phyloP scores from a whole-genome alignment of 495 filamentous ascomycete species.

The Monascus purpureus region DNA sequence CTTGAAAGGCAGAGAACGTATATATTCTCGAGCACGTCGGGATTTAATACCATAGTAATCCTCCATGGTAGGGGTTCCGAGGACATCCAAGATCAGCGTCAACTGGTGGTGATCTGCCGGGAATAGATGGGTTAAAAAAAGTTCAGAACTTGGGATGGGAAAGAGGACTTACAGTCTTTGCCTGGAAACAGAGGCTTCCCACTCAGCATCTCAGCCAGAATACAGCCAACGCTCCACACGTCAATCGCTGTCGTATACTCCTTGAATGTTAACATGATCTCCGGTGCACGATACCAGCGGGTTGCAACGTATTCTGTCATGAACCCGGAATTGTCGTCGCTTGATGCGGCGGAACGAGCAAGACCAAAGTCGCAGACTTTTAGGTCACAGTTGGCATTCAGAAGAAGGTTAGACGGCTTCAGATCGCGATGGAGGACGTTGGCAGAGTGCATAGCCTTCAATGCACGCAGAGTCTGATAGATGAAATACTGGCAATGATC shows the following conservation, averaged over 20 bases:
- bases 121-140: constrained; percentile 1
- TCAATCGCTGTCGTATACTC: constrained; percentile 99
- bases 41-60: constrained; percentile 99
- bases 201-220: constrained; percentile 98
- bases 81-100: constrained; percentile 92
- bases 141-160: not conserved
- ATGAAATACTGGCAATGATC: constrained; percentile 99
- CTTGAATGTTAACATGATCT: constrained; percentile 99
- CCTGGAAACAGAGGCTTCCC: constrained; percentile 97
- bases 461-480: constrained; percentile 93
- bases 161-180: constrained; percentile 77
- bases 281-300: constrained; percentile 95
- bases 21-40: constrained; percentile 93
- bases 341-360: constrained; percentile 80
- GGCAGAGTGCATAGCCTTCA: constrained; percentile 98
- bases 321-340: constrained; percentile 97
- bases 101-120: constrained; percentile 87
- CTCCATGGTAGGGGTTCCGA: constrained; percentile 98
- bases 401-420: constrained; percentile 90
- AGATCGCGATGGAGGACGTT: constrained; percentile 97
- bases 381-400: constrained; percentile 98
- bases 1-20: constrained; percentile 99
- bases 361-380: constrained; percentile 99
- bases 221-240: constrained; percentile 98
- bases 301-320: constrained; percentile 99